Evolutionary conservation across 257 asterid genomes (phyloP), one percentile per base, ranked within the genome.

Genomic region (Solanum clarkiae): DNA sequence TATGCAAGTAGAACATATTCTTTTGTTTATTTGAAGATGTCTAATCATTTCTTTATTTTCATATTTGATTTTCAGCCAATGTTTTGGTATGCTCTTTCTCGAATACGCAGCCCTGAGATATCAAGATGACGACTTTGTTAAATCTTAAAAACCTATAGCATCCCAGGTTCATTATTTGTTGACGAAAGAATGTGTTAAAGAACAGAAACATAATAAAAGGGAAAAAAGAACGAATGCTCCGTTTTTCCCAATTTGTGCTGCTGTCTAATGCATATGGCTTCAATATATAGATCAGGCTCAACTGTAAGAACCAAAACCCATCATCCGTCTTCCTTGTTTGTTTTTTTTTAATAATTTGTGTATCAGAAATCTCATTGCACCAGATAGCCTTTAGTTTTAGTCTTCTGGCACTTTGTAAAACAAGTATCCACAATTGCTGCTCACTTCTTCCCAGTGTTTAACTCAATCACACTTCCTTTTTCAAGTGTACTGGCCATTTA

Each of bases 1-100:
- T 89, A 87, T 84, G 63, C 81, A 79, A 59, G 53, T 79, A 79
- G 47, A 53, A 10, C 63, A 9, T 77, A 77, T 77, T 77, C 65
- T 77, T 77, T 77, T 77, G 65, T 53, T 77, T 2, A 51, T 77
- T 47, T 0, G 11, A 24, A 77, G 4, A 15, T 51, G 62, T 9
- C 63, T 77, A 51, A 16, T 77, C 62, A 77, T 51, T 77, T 77
- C 26, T 53, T 77, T 53, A 57, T 9, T 77, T 77, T 77, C n/a
- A 49, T 14, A 17, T 8, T 40, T 40, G 53, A 17, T 4, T 40
- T 69, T 69, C 7, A 9, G 14, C 51, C 15, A 20, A 16, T 24
- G 47, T 51, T 49, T 4, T 77, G 24, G 24, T 8, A 26, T 5
- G 24, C 62, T 49, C 45, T 2, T 9, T 66, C 12, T 68, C 49